Evolutionary conservation across 345 rosid genomes (phyloP), one percentile per base, ranked within the genome.

Genomic region (Leavenworthia alabamica): DNA sequence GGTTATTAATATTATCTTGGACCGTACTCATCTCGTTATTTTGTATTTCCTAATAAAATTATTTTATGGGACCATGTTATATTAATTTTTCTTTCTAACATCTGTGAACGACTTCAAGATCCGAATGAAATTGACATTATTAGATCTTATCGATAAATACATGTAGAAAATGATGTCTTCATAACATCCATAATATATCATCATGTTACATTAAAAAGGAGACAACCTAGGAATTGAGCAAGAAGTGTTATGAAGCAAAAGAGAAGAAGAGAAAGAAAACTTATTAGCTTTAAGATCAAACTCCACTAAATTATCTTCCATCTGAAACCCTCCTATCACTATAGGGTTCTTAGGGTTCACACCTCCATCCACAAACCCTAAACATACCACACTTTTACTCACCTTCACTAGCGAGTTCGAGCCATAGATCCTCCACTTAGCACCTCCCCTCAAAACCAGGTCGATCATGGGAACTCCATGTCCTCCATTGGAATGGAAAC

Each of bases 361-460:
- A 11, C 82, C 82, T 48, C 78, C 79, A 27, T 76, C 71, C 13
- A 71, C 49, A 52, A 80, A 74, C 20, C 79, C 81, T 50, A 80
- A 56, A 42, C 81, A 80, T 66, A 58, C 58, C 53, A 71, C 64
- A n/a, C 60, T 47, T 6, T 62, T 53, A 8, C 16, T 7, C 9
- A 59, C 60, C 40, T 71, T 39, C 41, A 71, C 81, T 67, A 80
- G 39, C 2, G 81, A 74, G 8, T 80, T 77, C 1, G 57, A 48
- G 2, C 77, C 75, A 11, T 59, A 56, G 0, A 80, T 68, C 35
- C 49, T 74, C 83, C 81, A 77, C 11, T 46, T 45, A 50, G 72
- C 78, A 16, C 68, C 74, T 4, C 65, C 62, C 0, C 35, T 33
- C 4, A 77, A 48, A 1, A 71, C 60, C 0, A 77, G 35, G 0